A percentile compares a stretch with the other conserved stretches of the same genome.
These are phyloP conservation scores for Atkinsonella texensis DNA, from an alignment of 2,329 filamentous ascomycete genomes.

Conservation along the genomic window DNA sequence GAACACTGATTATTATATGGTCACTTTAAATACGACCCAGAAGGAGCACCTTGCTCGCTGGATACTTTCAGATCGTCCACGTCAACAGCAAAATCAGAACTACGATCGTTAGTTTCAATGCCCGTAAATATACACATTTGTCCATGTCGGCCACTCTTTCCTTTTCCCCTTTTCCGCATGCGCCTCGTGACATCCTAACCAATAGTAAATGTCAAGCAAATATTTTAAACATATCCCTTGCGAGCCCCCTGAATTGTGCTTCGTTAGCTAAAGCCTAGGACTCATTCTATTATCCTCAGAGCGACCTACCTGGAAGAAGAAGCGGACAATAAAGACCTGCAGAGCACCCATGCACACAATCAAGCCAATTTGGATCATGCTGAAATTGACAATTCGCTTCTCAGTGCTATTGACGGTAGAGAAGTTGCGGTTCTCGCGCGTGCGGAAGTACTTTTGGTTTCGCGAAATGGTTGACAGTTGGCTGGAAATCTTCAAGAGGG, in stretches of 20 bases:
- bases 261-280: conserved; percentile 6
- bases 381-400: conserved; percentile 93
- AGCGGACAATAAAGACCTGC: conserved; percentile 93
- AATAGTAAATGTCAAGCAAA: conserved; percentile 5
- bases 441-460: conserved; percentile 99
- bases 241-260: conserved; percentile 41
- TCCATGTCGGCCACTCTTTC: conserved; percentile 15
- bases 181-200: conserved; percentile 19
- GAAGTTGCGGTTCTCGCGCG: conserved; percentile 96
- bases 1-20: no score
- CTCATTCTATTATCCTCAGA: background rate
- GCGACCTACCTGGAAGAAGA: conserved; percentile 80
- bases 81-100: background rate
- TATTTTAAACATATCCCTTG: conserved; percentile 54
- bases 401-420: conserved; percentile 96
- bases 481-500: conserved; percentile 85
- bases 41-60: background rate
- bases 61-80: background rate
- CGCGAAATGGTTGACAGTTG: conserved; percentile 88
- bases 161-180: conserved; percentile 9
- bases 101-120: conserved; percentile 6
- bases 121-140: conserved; percentile 14
- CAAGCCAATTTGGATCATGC: conserved; percentile 79
- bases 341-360: conserved; percentile 91
- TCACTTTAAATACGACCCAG: background rate